Evolutionary conservation across 345 rosid species (phyloP), one percentile per base, ranked within the genome.

Genomic region (Psidium friedrichsthalianum): DNA sequence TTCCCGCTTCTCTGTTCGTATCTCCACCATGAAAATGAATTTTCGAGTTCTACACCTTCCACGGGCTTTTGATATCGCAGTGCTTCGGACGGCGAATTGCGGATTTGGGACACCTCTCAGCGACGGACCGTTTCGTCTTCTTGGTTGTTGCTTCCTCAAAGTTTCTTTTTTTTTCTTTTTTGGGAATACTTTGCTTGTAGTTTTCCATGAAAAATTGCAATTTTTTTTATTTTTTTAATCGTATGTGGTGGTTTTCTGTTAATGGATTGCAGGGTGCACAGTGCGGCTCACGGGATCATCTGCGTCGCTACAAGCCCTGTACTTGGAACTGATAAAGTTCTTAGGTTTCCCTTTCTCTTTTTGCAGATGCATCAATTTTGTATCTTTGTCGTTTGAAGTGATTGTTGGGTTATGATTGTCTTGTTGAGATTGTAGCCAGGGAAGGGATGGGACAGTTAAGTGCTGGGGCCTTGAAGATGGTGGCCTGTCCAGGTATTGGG

Each of bases 391-490:
- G 51, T 16, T 74, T 76, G 21, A 47, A 22, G 84, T 51, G 82
- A 82, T 11, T 36, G 69, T 56, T 80, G 51, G 51, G 59, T 53
- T 83, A 22, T 18, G 11, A 40, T 51, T 58, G 14, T 11, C 81
- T 10, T 86, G 69, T 49, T 54, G 27, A 29, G 74, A 36, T n/a
- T 84, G 81, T 91, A 95, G 98, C 88, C 99, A 97, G 90, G 99
- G 98, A 24, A 93, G 95, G 90, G 98, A 97, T 91, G 98, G 98
- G 88, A 95, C 96, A 88, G 95, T 96, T 3, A 96, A 97, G 92
- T 91, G 92, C 86, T 97, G 98, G 99, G 98, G 92, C 89, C 86
- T 97, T 64, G 94, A 87, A 86, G 93, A 94, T 87, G 98, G 98
- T 85, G 98, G 94, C 88, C 88, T 97, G 15, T 93, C 98, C 59